A percentile compares a stretch with the other conserved stretches of the same genome.
Conservation (phyloP, 225 moss, liverwort and hornwort genomes). For the Takakia lepidozioides region DNA sequence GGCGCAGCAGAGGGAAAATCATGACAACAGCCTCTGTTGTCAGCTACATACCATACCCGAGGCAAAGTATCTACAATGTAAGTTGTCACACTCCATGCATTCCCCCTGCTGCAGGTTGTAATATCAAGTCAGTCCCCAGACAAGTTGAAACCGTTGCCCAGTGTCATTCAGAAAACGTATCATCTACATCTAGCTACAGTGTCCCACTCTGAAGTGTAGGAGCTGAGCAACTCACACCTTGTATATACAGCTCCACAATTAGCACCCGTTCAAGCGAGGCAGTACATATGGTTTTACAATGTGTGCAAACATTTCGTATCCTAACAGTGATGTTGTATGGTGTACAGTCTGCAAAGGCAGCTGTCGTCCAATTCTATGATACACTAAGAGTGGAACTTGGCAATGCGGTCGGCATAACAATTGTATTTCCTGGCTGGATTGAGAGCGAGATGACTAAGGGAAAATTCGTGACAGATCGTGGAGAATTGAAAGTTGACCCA, state of each 20-base stretch:
- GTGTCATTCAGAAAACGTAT: no score
- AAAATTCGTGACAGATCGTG: constrained; percentile 16
- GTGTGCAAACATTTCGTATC: neutral
- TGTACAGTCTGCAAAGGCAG: constrained; percentile 28
- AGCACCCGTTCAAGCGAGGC: neutral
- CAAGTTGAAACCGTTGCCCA: no score
- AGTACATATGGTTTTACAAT: neutral
- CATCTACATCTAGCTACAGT: constrained; percentile 13
- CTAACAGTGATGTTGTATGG: neutral
- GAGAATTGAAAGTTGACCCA: neutral
- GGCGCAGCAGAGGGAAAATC: constrained; percentile 30
- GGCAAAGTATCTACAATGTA: constrained; percentile 38
- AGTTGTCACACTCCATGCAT: no score
- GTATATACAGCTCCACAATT: no score
- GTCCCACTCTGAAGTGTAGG: constrained; percentile 26
- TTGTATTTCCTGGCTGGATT: constrained; percentile 41
- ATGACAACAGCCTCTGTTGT: constrained; percentile 31
- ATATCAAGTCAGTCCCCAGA: no score
- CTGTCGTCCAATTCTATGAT: constrained; percentile 30
- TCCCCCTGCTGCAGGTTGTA: constrained; percentile 6
- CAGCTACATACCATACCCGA: constrained; percentile 37
- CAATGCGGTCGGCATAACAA: constrained; percentile 25
- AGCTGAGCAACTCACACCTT: neutral
- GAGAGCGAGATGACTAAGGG: constrained; percentile 38
- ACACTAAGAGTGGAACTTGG: constrained; percentile 41